A percentile compares a stretch with the other conserved stretches of the same genome.
Conservation (phyloP, 2,329 filamentous ascomycete species). For the Cladosporium sp. region DNA sequence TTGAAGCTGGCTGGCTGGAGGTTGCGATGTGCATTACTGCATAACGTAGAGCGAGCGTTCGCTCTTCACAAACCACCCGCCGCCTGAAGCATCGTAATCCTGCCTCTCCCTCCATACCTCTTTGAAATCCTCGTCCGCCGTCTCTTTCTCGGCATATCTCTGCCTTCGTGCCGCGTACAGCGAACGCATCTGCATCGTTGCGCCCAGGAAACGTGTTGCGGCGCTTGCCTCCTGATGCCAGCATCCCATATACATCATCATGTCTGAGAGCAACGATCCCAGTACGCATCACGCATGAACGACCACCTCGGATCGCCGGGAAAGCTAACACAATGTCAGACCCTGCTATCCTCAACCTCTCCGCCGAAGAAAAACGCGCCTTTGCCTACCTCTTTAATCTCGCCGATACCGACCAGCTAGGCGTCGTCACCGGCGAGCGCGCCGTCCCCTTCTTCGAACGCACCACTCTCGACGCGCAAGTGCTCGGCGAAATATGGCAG, state of each 20-base stretch:
- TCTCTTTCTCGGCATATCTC: background rate
- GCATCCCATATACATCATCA: slow-evolving; percentile 11
- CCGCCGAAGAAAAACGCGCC: slow-evolving; percentile 84
- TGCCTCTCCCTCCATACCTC: background rate
- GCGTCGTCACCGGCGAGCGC: slow-evolving; percentile 91
- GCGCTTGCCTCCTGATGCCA: slow-evolving; percentile 13
- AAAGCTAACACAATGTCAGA: slow-evolving; percentile 22
- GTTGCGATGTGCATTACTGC: slow-evolving; percentile 5
- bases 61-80: slow-evolving; percentile 11
- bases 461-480: slow-evolving; percentile 78
- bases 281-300: background rate
- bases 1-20: slow-evolving; percentile 5
- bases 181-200: background rate
- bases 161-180: slow-evolving; percentile 7
- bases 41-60: background rate
- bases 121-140: background rate
- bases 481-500: slow-evolving; percentile 98
- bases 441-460: slow-evolving; percentile 98
- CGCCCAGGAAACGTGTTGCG: slow-evolving; percentile 4
- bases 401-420: slow-evolving; percentile 85
- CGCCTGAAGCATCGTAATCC: slow-evolving; percentile 2
- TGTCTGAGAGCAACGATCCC: slow-evolving; percentile 14
- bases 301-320: background rate
- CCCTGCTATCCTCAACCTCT: slow-evolving; percentile 59
- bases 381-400: slow-evolving; percentile 92